Percentiles rank a stretch among this genome's conserved stretches.
Evolutionary conservation across 139 green algal genomes (phyloP).

Genomic region (Prasinococcaceae sp.): DNA sequence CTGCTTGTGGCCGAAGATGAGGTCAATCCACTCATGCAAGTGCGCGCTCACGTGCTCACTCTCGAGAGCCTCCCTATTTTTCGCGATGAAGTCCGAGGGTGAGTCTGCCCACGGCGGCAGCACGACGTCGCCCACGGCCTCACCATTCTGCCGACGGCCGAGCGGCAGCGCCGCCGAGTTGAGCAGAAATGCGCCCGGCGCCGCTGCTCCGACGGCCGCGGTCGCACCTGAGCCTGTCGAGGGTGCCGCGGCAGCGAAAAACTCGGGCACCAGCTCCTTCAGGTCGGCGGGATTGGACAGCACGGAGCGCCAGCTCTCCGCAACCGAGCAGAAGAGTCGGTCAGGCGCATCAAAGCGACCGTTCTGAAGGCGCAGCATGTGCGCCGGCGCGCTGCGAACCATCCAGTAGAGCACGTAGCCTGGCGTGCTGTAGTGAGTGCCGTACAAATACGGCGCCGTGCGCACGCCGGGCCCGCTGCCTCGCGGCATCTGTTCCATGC

Average conservation of each 20-base stretch:
- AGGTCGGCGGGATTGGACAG: constrained; percentile 50
- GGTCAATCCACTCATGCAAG: constrained; percentile 43
- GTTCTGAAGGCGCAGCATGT: constrained; percentile 78
- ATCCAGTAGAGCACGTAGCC: constrained; percentile 90
- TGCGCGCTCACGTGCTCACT: constrained; percentile 34
- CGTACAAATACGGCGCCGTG: constrained; percentile 69
- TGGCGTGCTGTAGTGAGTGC: constrained; percentile 85
- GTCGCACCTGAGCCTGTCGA: no score
- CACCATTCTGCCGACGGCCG: constrained; percentile 4
- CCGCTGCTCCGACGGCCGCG: no score
- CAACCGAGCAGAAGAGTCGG: constrained; percentile 61
- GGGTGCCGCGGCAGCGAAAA: constrained; percentile 48
- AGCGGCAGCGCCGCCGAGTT: no score
- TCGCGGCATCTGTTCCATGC: background rate
- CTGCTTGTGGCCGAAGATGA: constrained; percentile 36
- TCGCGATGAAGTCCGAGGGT: constrained; percentile 11
- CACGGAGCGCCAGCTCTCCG: constrained; percentile 41
- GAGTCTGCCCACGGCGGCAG: constrained; percentile 55
- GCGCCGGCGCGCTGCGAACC: constrained; percentile 60
- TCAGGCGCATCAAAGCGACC: constrained; percentile 82
- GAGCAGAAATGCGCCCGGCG: no score
- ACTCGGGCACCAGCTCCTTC: constrained; percentile 91
- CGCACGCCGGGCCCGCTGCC: background rate
- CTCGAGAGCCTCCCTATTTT: constrained; percentile 32
- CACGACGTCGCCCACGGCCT: constrained; percentile 47